Conservation (phyloP, 192 early-diverging fungal genomes). For the Diversispora epigaea region DNA sequence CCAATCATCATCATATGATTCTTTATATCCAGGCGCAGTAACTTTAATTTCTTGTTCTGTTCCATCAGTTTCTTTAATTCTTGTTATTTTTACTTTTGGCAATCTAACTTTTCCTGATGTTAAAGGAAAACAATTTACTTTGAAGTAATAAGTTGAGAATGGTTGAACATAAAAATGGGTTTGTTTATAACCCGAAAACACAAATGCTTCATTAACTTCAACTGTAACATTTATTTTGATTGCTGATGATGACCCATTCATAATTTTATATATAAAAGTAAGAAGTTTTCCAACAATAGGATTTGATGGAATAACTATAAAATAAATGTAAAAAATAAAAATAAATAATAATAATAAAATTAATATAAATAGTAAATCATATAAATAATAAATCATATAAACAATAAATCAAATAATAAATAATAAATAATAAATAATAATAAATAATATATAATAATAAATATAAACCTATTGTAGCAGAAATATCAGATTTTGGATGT, state of each 20-base stretch:
- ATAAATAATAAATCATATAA: not conserved
- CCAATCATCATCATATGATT: conserved; percentile 12
- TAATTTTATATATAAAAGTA: conserved; percentile 57
- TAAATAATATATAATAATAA: no score
- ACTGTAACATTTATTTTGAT: conserved; percentile 58
- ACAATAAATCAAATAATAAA: not conserved
- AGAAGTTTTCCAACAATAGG: conserved; percentile 58
- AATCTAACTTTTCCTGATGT: conserved; percentile 54
- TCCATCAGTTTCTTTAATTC: conserved; percentile 28
- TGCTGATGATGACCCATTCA: conserved; percentile 57
- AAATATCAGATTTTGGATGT: not conserved
- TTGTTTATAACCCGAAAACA: conserved; percentile 73
- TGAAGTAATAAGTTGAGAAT: conserved; percentile 46
- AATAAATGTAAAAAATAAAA: not conserved
- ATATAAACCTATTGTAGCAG: not conserved
- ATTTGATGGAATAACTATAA: conserved; percentile 57
- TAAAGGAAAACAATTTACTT: conserved; percentile 64
- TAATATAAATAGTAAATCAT: not conserved
- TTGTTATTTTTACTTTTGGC: conserved; percentile 53
- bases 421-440: not conserved
- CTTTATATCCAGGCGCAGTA: conserved; percentile 16
- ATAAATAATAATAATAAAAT: not conserved
- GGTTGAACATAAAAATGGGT: conserved; percentile 58
- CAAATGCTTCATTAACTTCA: conserved; percentile 71
- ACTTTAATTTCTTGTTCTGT: conserved; percentile 5